Evolutionary conservation across 306 rosid genomes (phyloP).

Genomic region (Prunus davidiana): DNA sequence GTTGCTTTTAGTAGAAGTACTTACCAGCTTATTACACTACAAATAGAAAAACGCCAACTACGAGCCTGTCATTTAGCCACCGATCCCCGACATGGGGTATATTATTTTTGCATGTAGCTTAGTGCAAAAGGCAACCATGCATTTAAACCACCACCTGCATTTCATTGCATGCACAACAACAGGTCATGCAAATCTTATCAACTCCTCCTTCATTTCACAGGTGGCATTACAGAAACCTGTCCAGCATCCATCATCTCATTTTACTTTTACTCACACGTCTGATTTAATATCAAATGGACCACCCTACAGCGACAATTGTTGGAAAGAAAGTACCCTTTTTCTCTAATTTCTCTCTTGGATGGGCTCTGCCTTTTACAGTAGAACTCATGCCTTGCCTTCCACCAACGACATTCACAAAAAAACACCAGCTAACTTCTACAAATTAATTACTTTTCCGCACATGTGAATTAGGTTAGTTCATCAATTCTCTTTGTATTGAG

Average conservation of each 20-base stretch:
- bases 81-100: conserved; percentile 55
- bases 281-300: conserved; percentile 35
- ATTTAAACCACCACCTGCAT: conserved; percentile 18
- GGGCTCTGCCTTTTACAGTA: conserved; percentile 16
- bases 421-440: background rate
- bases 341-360: conserved; percentile 38
- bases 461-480: background rate
- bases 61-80: conserved; percentile 56
- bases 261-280: background rate
- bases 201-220: conserved; percentile 16
- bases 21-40: conserved; percentile 22
- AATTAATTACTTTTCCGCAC: background rate
- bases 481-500: too few species aligned
- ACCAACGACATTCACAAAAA: background rate
- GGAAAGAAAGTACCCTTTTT: conserved; percentile 28
- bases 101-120: conserved; percentile 36
- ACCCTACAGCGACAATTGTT: conserved; percentile 40
- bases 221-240: conserved; percentile 25
- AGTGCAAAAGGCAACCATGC: conserved; percentile 33
- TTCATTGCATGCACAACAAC: background rate
- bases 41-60: conserved; percentile 28
- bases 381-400: background rate
- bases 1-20: conserved; percentile 19
- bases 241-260: background rate
- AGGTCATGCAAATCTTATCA: conserved; percentile 40